A percentile compares a stretch with the other conserved stretches of the same genome.
Evolutionary conservation across 164 flowering plant genomes (phyloP).

Genomic region (Brasenia schreberi): DNA sequence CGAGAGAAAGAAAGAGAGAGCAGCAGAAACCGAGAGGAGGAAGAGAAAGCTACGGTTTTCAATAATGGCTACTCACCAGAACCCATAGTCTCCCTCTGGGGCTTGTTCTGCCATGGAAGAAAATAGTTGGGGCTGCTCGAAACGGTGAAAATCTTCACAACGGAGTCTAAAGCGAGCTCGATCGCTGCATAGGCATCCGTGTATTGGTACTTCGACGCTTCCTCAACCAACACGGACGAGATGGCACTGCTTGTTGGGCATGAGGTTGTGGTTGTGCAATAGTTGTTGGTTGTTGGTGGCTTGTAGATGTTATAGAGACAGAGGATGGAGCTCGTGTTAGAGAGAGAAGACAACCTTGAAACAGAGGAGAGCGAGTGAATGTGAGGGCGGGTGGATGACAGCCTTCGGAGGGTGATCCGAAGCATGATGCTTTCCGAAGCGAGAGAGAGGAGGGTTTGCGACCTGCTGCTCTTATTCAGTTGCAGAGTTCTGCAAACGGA

Average conservation of each 20-base stretch:
- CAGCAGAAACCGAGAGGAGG: too few relatives aligned
- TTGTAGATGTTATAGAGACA: neutral
- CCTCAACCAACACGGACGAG: neutral
- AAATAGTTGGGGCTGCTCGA: conserved; percentile 82
- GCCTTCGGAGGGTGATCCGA: too few relatives aligned
- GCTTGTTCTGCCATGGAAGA: conserved; percentile 95
- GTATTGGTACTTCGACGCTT: neutral
- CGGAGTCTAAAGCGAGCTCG: conserved; percentile 82
- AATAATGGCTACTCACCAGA: conserved; percentile 31
- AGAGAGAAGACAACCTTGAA: neutral
- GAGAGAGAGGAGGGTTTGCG: too few relatives aligned
- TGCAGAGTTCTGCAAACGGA: too few relatives aligned
- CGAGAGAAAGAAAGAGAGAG: too few relatives aligned
- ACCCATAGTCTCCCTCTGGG: conserved; percentile 80
- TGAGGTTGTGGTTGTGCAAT: neutral
- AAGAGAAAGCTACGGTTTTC: too few relatives aligned
- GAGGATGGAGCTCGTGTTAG: neutral
- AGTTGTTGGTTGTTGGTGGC: conserved; percentile 1
- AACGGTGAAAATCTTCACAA: conserved; percentile 82
- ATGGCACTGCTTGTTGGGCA: neutral
- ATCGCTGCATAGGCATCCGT: conserved; percentile 39
- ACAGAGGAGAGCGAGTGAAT: neutral
- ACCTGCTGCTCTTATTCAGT: too few relatives aligned
- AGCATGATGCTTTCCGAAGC: too few relatives aligned
- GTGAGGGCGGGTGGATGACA: neutral